These are phyloP conservation scores for Gymnopilus junonius DNA, from an alignment of 768 basidiomycete genomes.

Conservation along the genomic window DNA sequence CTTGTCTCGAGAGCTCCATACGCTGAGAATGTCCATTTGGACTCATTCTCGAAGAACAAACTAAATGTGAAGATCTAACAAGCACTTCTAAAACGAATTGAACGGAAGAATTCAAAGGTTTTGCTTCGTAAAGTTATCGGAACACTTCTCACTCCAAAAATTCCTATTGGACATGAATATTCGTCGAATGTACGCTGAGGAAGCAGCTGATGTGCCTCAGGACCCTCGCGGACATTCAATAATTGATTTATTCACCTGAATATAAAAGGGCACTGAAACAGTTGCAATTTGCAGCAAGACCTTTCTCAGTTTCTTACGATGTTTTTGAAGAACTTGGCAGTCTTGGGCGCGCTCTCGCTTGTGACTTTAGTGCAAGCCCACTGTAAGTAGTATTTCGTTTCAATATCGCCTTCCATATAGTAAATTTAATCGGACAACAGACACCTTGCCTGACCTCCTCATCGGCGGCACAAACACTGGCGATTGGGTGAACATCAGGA, in stretches of 20 bases:
- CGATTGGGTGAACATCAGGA: conserved; percentile 46
- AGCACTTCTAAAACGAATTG: background rate
- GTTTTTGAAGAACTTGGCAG: conserved; percentile 22
- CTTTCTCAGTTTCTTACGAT: conserved; percentile 17
- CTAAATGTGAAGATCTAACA: background rate
- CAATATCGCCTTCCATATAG: background rate
- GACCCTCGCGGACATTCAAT: background rate
- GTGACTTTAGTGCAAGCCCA: conserved; percentile 26
- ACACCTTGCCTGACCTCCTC: conserved; percentile 50
- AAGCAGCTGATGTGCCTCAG: background rate
- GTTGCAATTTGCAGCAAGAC: background rate
- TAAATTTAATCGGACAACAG: conserved; percentile 21
- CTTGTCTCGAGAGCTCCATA: background rate
- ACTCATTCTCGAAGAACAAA: background rate
- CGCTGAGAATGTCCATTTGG: background rate
- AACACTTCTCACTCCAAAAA: background rate
- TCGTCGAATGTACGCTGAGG: background rate
- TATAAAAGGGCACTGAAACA: conserved; percentile 2
- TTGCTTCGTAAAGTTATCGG: conserved; percentile 11
- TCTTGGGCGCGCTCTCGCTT: conserved; percentile 23
- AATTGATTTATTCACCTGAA: background rate
- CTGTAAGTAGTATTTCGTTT: conserved; percentile 20
- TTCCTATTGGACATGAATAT: conserved; percentile 9
- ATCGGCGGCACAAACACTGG: conserved; percentile 42
- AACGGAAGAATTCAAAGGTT: background rate